These are phyloP conservation scores for Suhomyces bribrorum DNA, from an alignment of 1,139 yeast species.

Conservation along the genomic window DNA sequence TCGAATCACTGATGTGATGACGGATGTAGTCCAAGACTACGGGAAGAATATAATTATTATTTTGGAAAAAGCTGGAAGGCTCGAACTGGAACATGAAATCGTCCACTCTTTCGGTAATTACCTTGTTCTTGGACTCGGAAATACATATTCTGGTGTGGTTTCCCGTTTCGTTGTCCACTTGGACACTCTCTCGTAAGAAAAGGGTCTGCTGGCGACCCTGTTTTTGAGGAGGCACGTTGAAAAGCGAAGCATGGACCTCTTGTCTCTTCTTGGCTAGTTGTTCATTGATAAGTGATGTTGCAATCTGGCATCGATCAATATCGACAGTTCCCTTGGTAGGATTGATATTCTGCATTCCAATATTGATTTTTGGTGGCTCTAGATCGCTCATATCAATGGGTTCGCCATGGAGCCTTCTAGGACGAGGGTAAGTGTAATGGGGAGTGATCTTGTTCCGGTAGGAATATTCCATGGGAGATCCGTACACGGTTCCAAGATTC, in stretches of 20 bases:
- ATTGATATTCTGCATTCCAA: slow-evolving; percentile 38
- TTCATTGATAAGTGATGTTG: slow-evolving; percentile 29
- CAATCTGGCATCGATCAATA: slow-evolving; percentile 33
- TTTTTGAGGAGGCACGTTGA: slow-evolving; percentile 8
- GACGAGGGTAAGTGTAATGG: slow-evolving; percentile 25
- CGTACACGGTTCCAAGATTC: slow-evolving; percentile 19
- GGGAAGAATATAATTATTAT: slow-evolving; percentile 38
- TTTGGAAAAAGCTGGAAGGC: slow-evolving; percentile 39
- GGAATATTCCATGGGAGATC: slow-evolving; percentile 37
- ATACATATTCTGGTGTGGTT: slow-evolving; percentile 29
- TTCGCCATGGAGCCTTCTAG: slow-evolving; percentile 3
- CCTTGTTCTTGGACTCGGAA: slow-evolving; percentile 22
- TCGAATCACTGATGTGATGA: slow-evolving; percentile 21
- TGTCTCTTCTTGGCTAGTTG: slow-evolving; percentile 18
- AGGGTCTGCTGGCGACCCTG: slow-evolving; percentile 19
- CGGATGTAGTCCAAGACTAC: slow-evolving; percentile 35
- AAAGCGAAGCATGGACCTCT: slow-evolving; percentile 10
- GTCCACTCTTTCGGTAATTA: slow-evolving; percentile 34
- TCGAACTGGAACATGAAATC: slow-evolving; percentile 35
- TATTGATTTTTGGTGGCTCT: slow-evolving; percentile 7
- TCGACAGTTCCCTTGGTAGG: slow-evolving; percentile 28
- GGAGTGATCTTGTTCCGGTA: slow-evolving; percentile 44
- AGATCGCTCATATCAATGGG: slow-evolving; percentile 2
- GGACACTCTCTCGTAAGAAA: slow-evolving; percentile 37
- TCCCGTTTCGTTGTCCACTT: slow-evolving; percentile 36